Conservation (phyloP, 1,139 yeast species). For the Yarrowia galli region DNA sequence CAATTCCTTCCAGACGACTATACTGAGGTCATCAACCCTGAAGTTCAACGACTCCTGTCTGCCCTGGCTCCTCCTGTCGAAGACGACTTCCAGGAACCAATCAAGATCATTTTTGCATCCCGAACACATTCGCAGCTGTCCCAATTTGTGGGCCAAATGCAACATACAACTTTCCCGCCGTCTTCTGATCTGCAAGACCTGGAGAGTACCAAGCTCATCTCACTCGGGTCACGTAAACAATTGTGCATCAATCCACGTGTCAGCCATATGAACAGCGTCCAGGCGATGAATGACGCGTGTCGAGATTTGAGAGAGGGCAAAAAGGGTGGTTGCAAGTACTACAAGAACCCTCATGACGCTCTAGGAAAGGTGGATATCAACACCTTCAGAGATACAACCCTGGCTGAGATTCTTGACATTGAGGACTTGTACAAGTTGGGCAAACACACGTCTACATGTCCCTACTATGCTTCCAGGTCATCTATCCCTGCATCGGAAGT, state of each 20-base stretch:
- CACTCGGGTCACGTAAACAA: conserved; percentile 78
- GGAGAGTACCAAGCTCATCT: conserved; percentile 45
- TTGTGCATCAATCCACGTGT: conserved; percentile 78
- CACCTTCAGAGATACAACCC: conserved; percentile 65
- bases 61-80: conserved; percentile 30
- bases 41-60: conserved; percentile 4
- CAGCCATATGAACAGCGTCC: conserved; percentile 56
- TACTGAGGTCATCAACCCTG: conserved; percentile 48
- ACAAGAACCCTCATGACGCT: conserved; percentile 52
- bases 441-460: conserved; percentile 65
- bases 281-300: conserved; percentile 83
- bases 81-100: conserved; percentile 40
- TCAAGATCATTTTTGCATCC: conserved; percentile 71
- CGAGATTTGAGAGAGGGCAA: conserved; percentile 66
- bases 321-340: conserved; percentile 58
- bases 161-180: conserved; percentile 16
- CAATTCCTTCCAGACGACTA: conserved; percentile 54
- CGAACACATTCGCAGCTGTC: conserved; percentile 90
- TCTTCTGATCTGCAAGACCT: conserved; percentile 50
- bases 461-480: conserved; percentile 77
- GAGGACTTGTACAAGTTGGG: conserved; percentile 80
- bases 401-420: conserved; percentile 75
- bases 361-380: conserved; percentile 51
- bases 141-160: conserved; percentile 75
- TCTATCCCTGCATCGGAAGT: conserved; percentile 70